These are phyloP conservation scores for Anisogramma anomala DNA, from an alignment of 2,329 filamentous ascomycete genomes.

Conservation along the genomic window DNA sequence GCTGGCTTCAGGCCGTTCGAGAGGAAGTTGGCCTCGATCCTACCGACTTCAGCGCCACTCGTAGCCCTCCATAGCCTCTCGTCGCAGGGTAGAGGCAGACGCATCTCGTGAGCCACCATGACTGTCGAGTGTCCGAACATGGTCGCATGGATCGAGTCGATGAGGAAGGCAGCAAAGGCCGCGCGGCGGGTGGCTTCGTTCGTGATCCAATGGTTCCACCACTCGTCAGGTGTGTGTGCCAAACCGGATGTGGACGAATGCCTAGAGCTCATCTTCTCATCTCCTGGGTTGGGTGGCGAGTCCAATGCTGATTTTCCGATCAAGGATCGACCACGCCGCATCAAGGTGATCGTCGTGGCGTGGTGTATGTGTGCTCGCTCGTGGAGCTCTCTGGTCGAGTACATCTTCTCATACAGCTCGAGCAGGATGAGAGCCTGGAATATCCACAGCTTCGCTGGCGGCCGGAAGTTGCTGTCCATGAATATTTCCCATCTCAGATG, in stretches of 20 bases:
- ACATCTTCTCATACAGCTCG: slow-evolving; percentile 97
- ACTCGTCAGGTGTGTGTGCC: slow-evolving; percentile 67
- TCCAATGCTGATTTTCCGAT: slow-evolving; percentile 78
- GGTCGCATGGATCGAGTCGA: slow-evolving; percentile 91
- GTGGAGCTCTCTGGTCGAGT: slow-evolving; percentile 80
- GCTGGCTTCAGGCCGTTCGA: slow-evolving; percentile 74
- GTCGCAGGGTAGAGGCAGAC: slow-evolving; percentile 81
- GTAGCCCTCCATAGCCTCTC: slow-evolving; percentile 87
- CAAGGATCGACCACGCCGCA: slow-evolving; percentile 84
- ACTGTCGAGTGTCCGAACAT: slow-evolving; percentile 97
- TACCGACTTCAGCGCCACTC: slow-evolving; percentile 73
- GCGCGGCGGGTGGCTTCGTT: slow-evolving; percentile 82
- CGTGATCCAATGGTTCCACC: slow-evolving; percentile 94
- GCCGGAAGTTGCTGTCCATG: slow-evolving; percentile 77
- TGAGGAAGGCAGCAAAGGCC: slow-evolving; percentile 86
- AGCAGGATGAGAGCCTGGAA: slow-evolving; percentile 84
- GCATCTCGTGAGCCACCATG: slow-evolving; percentile 95
- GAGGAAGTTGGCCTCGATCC: slow-evolving; percentile 68
- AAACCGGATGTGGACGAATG: slow-evolving; percentile 50
- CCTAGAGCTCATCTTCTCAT: slow-evolving; percentile 45
- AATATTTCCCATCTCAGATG: slow-evolving; percentile 95
- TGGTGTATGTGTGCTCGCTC: slow-evolving; percentile 95
- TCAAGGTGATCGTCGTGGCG: slow-evolving; percentile 85
- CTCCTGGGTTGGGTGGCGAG: slow-evolving; percentile 64
- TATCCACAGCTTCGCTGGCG: slow-evolving; percentile 89